phyloP scores from a whole-genome alignment of 768 basidiomycete genomes.

The Saitozyma podzolica region DNA sequence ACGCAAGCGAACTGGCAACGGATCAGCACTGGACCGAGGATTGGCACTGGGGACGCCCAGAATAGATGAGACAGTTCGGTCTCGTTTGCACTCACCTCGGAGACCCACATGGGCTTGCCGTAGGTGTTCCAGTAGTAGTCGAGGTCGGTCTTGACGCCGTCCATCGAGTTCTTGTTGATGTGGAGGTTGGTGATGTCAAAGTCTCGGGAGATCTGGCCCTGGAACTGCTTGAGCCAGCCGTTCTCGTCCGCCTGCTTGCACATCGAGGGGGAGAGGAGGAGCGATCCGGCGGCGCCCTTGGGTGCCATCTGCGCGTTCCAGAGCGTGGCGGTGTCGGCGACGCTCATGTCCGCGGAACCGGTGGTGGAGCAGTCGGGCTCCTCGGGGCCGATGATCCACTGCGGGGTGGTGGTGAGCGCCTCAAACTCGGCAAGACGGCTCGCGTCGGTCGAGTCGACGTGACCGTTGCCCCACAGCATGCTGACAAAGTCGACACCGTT shows the following conservation, averaged over 20 bases:
- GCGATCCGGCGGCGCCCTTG: constrained; percentile 36
- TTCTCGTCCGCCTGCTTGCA: constrained; percentile 52
- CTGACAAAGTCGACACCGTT: constrained; percentile 35
- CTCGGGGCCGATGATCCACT: constrained; percentile 50
- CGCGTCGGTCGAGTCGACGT: constrained; percentile 39
- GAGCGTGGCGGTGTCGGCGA: constrained; percentile 25
- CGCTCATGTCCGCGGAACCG: constrained; percentile 23
- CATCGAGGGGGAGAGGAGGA: constrained; percentile 50
- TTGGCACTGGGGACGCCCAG: too few species aligned
- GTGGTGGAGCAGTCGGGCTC: constrained; percentile 52
- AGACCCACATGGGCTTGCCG: constrained; percentile 48
- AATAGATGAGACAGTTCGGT: too few species aligned
- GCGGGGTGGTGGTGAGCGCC: constrained; percentile 38
- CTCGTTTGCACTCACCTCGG: constrained; percentile 31
- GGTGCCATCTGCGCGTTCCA: constrained; percentile 50
- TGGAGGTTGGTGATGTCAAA: constrained; percentile 49
- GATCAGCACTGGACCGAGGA: constrained; percentile 6
- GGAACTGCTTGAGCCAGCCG: constrained; percentile 49
- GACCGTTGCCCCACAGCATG: constrained; percentile 50
- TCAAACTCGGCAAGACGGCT: constrained; percentile 44
- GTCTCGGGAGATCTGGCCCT: constrained; percentile 20
- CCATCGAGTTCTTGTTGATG: constrained; percentile 51
- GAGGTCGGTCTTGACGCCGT: constrained; percentile 43
- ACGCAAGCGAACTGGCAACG: constrained; percentile 45
- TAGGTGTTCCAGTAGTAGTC: constrained; percentile 49